phyloP scores from a whole-genome alignment of 2,329 filamentous ascomycete species.

The Stemphylium lycopersici region DNA sequence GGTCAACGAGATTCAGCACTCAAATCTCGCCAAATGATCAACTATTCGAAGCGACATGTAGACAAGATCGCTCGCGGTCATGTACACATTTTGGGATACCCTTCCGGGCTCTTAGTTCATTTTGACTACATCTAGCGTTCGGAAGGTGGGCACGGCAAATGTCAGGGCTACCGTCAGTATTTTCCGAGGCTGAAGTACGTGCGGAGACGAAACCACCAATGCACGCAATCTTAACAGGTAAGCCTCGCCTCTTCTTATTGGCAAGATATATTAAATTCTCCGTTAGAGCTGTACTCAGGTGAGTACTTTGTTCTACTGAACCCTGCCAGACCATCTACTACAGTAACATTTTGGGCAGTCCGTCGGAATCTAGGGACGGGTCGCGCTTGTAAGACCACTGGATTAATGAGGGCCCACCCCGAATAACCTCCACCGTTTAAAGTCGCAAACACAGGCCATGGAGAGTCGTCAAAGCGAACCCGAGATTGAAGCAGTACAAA shows the following conservation, averaged over 20 bases:
- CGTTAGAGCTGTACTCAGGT: constrained; percentile 1
- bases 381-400: constrained; percentile 5
- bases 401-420: constrained; percentile 10
- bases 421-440: constrained; percentile 10
- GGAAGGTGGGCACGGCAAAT: constrained; percentile 6
- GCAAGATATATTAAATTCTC: constrained; percentile 6
- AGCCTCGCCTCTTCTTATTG: constrained; percentile 2
- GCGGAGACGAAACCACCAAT: constrained; percentile 9
- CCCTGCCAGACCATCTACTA: neutral
- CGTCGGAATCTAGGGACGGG: constrained; percentile 13
- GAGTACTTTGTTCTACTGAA: constrained; percentile 1
- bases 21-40: neutral
- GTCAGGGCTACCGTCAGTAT: constrained; percentile 1
- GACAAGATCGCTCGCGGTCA: neutral
- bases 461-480: neutral
- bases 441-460: constrained; percentile 1
- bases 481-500: constrained; percentile 2
- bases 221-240: neutral
- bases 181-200: constrained; percentile 11
- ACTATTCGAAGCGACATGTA: neutral
- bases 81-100: neutral
- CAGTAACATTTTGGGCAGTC: constrained; percentile 1
- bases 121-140: neutral
- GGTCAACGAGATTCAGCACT: neutral
- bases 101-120: neutral